These are phyloP conservation scores for Hypsizygus marmoreus DNA, from an alignment of 768 basidiomycete genomes.

Conservation along the genomic window DNA sequence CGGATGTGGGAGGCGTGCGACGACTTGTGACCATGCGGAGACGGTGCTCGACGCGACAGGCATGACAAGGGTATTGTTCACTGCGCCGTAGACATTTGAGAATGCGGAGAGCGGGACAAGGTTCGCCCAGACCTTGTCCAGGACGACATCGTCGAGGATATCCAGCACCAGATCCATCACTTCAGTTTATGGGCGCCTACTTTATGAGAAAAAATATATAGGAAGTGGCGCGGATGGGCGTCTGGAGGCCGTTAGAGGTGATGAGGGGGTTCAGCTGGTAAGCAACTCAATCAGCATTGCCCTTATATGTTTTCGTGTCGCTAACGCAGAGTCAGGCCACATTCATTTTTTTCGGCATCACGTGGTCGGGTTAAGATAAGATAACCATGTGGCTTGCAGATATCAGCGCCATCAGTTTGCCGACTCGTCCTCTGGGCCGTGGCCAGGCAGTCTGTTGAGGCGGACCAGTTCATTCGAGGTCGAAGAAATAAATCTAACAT, in stretches of 20 bases:
- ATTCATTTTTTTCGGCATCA: constrained; percentile 31
- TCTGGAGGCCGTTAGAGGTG: background rate
- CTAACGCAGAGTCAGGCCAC: constrained; percentile 41
- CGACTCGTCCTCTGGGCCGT: background rate
- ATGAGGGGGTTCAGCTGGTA: background rate
- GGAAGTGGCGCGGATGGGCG: background rate
- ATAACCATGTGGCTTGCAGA: no score
- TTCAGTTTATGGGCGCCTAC: constrained; percentile 4
- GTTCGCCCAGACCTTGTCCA: constrained; percentile 81
- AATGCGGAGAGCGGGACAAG: constrained; percentile 67
- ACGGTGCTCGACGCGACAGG: constrained; percentile 29
- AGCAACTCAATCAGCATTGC: constrained; percentile 20
- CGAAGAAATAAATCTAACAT: no score
- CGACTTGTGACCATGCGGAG: constrained; percentile 54
- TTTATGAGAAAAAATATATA: no score
- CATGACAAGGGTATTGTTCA: constrained; percentile 43
- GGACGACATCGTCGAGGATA: constrained; percentile 65
- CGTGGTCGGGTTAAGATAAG: constrained; percentile 20
- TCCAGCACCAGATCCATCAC: constrained; percentile 92
- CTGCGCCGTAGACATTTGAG: constrained; percentile 29
- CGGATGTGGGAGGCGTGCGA: constrained; percentile 61
- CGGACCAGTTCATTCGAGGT: background rate
- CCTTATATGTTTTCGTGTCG: constrained; percentile 28
- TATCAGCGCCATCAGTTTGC: background rate
- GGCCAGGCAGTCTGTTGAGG: background rate